phyloP scores from a whole-genome alignment of 805 yeast species.

The Zygotorulaspora chibaensis region DNA sequence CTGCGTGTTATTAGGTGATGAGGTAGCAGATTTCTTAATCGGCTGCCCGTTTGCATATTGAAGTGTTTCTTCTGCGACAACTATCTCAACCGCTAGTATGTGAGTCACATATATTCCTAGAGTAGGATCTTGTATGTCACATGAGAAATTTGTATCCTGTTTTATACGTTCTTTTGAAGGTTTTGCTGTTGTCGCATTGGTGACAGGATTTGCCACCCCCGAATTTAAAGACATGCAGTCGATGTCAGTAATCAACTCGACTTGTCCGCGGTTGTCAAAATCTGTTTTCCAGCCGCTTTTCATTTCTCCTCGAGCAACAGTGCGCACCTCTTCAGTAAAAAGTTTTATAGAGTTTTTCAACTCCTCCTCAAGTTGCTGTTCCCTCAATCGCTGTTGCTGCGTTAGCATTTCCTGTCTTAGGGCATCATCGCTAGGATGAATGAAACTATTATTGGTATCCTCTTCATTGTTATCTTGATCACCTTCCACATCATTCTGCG shows the following conservation, averaged over 20 bases:
- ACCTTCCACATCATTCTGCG: conserved; percentile 19
- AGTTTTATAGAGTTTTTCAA: conserved; percentile 39
- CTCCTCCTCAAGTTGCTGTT: conserved; percentile 32
- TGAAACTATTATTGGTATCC: conserved; percentile 24
- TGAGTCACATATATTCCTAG: conserved; percentile 76
- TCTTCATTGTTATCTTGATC: conserved; percentile 36
- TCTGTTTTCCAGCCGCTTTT: conserved; percentile 96
- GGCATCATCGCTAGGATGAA: conserved; percentile 38
- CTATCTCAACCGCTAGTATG: conserved; percentile 73
- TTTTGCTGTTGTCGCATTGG: conserved; percentile 42
- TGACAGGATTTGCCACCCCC: conserved; percentile 44
- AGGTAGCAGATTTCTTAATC: conserved; percentile 14
- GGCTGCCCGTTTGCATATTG: conserved; percentile 39
- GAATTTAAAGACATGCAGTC: conserved; percentile 56
- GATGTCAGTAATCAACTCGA: conserved; percentile 74
- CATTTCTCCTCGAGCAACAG: conserved; percentile 73
- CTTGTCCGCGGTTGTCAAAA: conserved; percentile 68
- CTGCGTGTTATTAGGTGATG: conserved; percentile 3
- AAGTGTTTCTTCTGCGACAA: conserved; percentile 86
- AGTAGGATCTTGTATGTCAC: conserved; percentile 79
- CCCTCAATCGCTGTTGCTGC: conserved; percentile 33
- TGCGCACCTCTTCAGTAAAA: conserved; percentile 68
- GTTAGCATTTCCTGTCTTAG: conserved; percentile 32
- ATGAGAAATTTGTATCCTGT: conserved; percentile 49
- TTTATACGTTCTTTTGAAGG: conserved; percentile 25